Percentiles rank a stretch among this genome's conserved stretches.
These are phyloP conservation scores for Trichoderma koningii DNA, from an alignment of 2,329 filamentous ascomycete genomes.

Conservation along the genomic window DNA sequence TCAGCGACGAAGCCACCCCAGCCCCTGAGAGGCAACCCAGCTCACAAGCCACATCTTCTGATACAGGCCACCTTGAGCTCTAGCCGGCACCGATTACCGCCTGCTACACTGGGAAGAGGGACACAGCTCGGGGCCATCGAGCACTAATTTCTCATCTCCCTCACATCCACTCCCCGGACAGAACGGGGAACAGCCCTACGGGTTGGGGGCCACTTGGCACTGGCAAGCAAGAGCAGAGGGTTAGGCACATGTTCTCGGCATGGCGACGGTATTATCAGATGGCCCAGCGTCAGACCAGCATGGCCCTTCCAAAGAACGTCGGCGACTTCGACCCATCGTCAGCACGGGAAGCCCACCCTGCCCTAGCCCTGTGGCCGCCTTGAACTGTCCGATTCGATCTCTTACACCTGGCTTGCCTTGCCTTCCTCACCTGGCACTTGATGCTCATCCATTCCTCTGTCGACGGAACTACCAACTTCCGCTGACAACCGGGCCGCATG, in stretches of 20 bases:
- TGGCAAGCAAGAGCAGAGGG: not conserved
- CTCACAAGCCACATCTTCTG: not conserved
- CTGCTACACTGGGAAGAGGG: not conserved
- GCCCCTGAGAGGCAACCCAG: not conserved
- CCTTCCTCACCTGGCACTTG: not conserved
- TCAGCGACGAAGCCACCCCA: not conserved
- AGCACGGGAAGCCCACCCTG: constrained; percentile 12
- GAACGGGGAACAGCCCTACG: constrained; percentile 4
- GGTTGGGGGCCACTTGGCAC: not conserved
- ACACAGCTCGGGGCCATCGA: not conserved
- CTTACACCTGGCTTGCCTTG: not conserved
- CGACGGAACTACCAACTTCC: constrained; percentile 13
- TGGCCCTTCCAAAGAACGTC: not conserved
- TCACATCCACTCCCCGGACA: not conserved
- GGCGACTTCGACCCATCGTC: constrained; percentile 15
- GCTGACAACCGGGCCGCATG: constrained; percentile 14
- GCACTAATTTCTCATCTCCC: not conserved
- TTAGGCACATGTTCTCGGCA: not conserved
- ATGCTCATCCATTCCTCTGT: constrained; percentile 1
- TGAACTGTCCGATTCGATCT: not conserved
- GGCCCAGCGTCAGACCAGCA: constrained; percentile 2
- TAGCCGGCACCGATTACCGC: not conserved
- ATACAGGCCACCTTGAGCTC: not conserved
- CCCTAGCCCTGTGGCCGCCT: not conserved
- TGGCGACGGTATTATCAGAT: constrained; percentile 7